A percentile compares a stretch with the other conserved stretches of the same genome.
Conservation (phyloP, 495 filamentous ascomycete genomes). For the Bathelium albidoporum region DNA sequence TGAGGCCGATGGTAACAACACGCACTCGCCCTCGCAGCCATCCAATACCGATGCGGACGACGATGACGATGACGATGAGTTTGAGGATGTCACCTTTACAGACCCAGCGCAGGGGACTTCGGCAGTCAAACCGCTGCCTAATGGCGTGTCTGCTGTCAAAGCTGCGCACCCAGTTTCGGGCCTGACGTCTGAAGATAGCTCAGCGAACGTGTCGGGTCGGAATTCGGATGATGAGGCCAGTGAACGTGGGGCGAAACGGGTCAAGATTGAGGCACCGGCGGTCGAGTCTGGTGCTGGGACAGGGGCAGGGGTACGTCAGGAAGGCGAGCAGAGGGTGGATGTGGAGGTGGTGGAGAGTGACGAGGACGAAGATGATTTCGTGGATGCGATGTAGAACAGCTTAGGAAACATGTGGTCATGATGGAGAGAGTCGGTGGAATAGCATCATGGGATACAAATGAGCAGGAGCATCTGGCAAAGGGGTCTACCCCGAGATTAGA, state of each 20-base stretch:
- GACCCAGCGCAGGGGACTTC: not conserved
- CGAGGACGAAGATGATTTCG: slow-evolving; percentile 38
- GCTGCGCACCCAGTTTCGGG: not conserved
- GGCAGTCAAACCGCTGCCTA: not conserved
- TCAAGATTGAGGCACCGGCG: not conserved
- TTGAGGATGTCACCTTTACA: slow-evolving; percentile 20
- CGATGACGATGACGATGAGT: slow-evolving; percentile 23
- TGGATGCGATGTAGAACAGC: slow-evolving; percentile 23
- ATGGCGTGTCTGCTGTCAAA: not conserved
- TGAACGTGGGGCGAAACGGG: not conserved
- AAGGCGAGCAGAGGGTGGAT: slow-evolving; percentile 38
- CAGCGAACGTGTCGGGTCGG: not conserved
- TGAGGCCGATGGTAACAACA: not conserved
- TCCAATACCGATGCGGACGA: slow-evolving; percentile 10
- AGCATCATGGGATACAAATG: no score
- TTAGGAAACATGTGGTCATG: not conserved
- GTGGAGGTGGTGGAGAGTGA: slow-evolving; percentile 43
- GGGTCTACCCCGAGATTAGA: no score
- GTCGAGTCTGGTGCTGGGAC: not conserved
- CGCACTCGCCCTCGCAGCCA: not conserved
- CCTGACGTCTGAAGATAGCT: not conserved
- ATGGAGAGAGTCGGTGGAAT: no score
- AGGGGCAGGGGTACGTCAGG: slow-evolving; percentile 21
- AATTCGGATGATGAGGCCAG: not conserved
- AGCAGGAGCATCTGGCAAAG: no score